Percentiles rank a stretch among this genome's conserved stretches.
These are phyloP conservation scores for Oryza nivara DNA, from an alignment of 176 grass and related monocot genomes.

Conservation along the genomic window DNA sequence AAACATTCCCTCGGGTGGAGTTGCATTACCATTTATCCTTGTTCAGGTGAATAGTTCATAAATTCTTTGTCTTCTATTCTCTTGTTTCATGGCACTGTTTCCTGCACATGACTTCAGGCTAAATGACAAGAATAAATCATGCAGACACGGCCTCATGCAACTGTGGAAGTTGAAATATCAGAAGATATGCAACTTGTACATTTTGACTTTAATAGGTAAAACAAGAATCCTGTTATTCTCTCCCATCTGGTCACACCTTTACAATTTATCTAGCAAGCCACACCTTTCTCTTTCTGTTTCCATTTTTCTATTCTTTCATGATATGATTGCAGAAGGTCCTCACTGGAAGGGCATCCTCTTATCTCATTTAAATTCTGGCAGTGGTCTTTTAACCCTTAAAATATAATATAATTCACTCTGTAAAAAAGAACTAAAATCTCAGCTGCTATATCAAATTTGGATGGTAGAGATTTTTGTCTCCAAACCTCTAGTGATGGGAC, in stretches of 20 bases:
- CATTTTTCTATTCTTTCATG: not conserved
- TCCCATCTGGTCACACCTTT: not conserved
- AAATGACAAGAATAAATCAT: slow-evolving; percentile 13
- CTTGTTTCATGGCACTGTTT: slow-evolving; percentile 8
- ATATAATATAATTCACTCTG: not conserved
- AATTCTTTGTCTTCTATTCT: slow-evolving; percentile 22
- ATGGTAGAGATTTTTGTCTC: not conserved
- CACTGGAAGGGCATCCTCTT: not conserved
- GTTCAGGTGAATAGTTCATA: slow-evolving; percentile 70
- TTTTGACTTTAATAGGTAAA: slow-evolving; percentile 82
- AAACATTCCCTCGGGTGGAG: slow-evolving; percentile 78
- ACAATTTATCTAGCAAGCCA: not conserved
- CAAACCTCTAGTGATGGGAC: not conserved
- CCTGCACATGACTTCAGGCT: not conserved
- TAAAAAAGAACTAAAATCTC: slow-evolving; percentile 10
- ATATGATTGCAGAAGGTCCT: slow-evolving; percentile 1
- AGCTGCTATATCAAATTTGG: not conserved
- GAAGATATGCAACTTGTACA: slow-evolving; percentile 99
- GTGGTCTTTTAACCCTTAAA: slow-evolving; percentile 6
- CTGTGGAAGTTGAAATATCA: slow-evolving; percentile 97
- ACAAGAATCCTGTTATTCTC: slow-evolving; percentile 7
- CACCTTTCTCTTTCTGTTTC: not conserved
- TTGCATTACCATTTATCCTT: slow-evolving; percentile 96
- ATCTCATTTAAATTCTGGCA: slow-evolving; percentile 6
- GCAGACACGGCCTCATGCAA: slow-evolving; percentile 97